Base-by-base conservation (phyloP, 805 yeast species). In the Saccharomycopsis capsularis region DNA sequence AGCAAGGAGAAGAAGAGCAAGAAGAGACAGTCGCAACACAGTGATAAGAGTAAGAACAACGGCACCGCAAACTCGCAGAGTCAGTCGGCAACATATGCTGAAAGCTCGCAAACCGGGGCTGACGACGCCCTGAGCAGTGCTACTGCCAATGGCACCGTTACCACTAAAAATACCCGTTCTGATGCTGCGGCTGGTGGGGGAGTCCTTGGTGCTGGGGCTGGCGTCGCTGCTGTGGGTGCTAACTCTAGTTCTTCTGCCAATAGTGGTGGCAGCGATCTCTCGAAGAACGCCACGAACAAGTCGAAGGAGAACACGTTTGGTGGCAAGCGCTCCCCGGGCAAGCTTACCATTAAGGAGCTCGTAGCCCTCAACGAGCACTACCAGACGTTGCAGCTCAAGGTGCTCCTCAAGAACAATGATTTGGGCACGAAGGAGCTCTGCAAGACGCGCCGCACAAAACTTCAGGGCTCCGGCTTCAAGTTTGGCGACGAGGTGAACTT, bases 401-500 rank as follows among this genome's bases (percentile, higher is more conserved):
- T 77, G 2, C 60, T 73, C 0, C 61, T 79, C 53, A 71, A 76
- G 35, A 69, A 66, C 38, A 62, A 65, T 68, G 50, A 51, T 5
- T 42, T 44, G 15, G 72, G 69, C 15, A 63, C 64, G 40, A 82
- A 78, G 59, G 84, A 75, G 40, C 59, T 91, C 36, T 76, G 71
- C 67, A 82, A 79, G 62, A 82, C 96, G 1, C 78, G 80, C 63
- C 60, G 72, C 19, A 60, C 67, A 47, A 86, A 85, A 58, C 65
- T 75, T 13, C 62, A 64, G 40, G 65, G 67, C 5, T 67, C 68
- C 5, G 82, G 81, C 1, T 68, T 70, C 43, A 67, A 63, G 48
- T 82, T 83, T 78, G 73, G 79, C 51, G 96, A 87, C 59, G 69
- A 79, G 19, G 69, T 75, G 52, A 71, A 80, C 3, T 85, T 90